phyloP scores from a whole-genome alignment of 805 yeast genomes.

The Priceomyces haplophilus region DNA sequence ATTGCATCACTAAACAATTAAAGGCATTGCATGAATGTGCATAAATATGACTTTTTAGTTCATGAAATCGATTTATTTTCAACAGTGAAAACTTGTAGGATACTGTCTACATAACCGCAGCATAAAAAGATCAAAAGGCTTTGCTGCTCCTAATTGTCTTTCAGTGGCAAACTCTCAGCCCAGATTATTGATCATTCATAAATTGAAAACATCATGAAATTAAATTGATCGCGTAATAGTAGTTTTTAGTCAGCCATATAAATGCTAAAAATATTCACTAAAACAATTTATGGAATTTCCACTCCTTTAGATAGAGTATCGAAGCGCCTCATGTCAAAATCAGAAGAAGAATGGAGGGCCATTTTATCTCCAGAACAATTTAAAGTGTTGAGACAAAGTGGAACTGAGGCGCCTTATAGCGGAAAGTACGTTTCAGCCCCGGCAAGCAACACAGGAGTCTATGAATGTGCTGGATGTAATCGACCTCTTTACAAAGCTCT shows the following conservation, averaged over 20 bases:
- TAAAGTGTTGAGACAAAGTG: constrained; percentile 69
- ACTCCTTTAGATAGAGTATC: neutral
- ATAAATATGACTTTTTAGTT: neutral
- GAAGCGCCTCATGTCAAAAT: constrained; percentile 21
- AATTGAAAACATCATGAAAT: too few relatives aligned
- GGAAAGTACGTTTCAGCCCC: constrained; percentile 60
- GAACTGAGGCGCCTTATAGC: constrained; percentile 65
- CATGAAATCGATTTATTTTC: neutral
- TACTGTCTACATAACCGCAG: too few relatives aligned
- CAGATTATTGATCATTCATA: too few relatives aligned
- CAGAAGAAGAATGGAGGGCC: constrained; percentile 77
- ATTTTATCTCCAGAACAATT: constrained; percentile 73
- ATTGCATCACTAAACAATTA: neutral
- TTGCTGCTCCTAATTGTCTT: too few relatives aligned
- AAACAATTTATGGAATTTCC: too few relatives aligned
- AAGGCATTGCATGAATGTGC: neutral
- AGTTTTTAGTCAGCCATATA: too few relatives aligned
- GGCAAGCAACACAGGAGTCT: constrained; percentile 56
- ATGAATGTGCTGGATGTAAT: constrained; percentile 83
- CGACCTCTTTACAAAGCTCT: constrained; percentile 74
- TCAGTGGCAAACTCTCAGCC: too few relatives aligned
- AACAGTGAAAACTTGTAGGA: neutral
- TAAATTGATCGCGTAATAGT: too few relatives aligned
- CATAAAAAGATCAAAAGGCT: too few relatives aligned
- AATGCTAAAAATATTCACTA: too few relatives aligned